Conservation (phyloP, 1,284 basidiomycete genomes). For the Acaromyces ingoldii region DNA sequence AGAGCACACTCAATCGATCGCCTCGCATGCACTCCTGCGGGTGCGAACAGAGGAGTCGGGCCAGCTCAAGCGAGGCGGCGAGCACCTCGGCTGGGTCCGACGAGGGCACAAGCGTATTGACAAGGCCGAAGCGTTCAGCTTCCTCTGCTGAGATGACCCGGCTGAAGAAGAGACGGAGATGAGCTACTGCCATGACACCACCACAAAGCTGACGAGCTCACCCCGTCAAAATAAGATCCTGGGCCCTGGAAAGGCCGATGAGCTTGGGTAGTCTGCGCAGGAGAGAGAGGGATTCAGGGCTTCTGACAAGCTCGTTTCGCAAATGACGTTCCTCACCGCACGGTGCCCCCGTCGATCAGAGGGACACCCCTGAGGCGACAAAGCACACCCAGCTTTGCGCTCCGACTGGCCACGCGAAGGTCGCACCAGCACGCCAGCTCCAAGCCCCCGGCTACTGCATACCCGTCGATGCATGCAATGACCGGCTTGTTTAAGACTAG, state of each 20-base stretch:
- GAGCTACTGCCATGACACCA: no score
- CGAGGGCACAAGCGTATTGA: neutral
- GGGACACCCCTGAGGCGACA: neutral
- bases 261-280: no score
- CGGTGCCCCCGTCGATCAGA: neutral
- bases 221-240: no score
- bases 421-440: neutral
- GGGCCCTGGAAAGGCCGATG: no score
- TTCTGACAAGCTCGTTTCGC: no score
- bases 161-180: no score
- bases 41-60: neutral
- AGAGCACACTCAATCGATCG: neutral
- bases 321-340: no score
- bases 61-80: neutral
- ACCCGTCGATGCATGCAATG: neutral
- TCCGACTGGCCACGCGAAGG: neutral
- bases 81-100: neutral
- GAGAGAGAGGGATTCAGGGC: no score
- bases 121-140: neutral
- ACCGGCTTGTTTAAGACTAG: neutral
- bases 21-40: neutral
- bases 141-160: neutral
- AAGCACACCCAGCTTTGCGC: neutral
- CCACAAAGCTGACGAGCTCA: no score
- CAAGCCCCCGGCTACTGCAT: neutral